A percentile compares a stretch with the other conserved stretches of the same genome.
Evolutionary conservation across 148 eudicot genomes (phyloP).

Genomic region (Vaccinium vitisidaea): DNA sequence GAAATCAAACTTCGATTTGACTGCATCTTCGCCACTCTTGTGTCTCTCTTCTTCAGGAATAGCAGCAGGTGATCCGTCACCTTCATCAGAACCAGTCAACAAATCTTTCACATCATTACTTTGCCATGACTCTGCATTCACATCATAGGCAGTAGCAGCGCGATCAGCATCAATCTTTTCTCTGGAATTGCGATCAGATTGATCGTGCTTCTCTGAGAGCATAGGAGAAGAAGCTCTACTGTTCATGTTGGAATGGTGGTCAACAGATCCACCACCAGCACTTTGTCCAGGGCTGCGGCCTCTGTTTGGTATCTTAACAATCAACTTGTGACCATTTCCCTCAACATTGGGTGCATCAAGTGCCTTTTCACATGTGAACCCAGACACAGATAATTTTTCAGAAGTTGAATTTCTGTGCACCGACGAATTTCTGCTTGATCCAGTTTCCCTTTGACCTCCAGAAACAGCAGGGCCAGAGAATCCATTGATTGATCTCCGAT

Average conservation of each 20-base stretch:
- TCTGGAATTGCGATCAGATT: slow-evolving; percentile 36
- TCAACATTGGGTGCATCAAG: slow-evolving; percentile 40
- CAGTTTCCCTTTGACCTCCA: slow-evolving; percentile 37
- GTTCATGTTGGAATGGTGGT: slow-evolving; percentile 46
- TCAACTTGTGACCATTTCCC: slow-evolving; percentile 60
- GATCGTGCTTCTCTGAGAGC: slow-evolving; percentile 54
- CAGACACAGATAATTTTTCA: slow-evolving; percentile 49
- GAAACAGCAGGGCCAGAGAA: slow-evolving; percentile 36
- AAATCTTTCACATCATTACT: slow-evolving; percentile 44
- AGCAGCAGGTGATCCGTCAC: slow-evolving; percentile 41
- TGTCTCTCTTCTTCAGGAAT: slow-evolving; percentile 28
- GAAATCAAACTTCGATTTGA: neutral
- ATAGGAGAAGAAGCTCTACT: slow-evolving; percentile 66
- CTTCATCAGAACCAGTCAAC: slow-evolving; percentile 40
- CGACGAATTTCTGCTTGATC: slow-evolving; percentile 37
- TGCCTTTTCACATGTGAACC: slow-evolving; percentile 31
- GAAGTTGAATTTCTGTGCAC: slow-evolving; percentile 30
- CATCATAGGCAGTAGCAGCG: slow-evolving; percentile 25
- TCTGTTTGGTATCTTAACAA: slow-evolving; percentile 72
- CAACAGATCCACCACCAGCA: slow-evolving; percentile 40
- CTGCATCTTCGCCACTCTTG: slow-evolving; percentile 24
- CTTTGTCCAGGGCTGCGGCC: slow-evolving; percentile 67
- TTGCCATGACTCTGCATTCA: slow-evolving; percentile 45
- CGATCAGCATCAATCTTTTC: slow-evolving; percentile 33
- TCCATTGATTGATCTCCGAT: slow-evolving; percentile 51